Base-by-base conservation (phyloP, 257 asterid genomes). In the Eustoma russellianum region DNA sequence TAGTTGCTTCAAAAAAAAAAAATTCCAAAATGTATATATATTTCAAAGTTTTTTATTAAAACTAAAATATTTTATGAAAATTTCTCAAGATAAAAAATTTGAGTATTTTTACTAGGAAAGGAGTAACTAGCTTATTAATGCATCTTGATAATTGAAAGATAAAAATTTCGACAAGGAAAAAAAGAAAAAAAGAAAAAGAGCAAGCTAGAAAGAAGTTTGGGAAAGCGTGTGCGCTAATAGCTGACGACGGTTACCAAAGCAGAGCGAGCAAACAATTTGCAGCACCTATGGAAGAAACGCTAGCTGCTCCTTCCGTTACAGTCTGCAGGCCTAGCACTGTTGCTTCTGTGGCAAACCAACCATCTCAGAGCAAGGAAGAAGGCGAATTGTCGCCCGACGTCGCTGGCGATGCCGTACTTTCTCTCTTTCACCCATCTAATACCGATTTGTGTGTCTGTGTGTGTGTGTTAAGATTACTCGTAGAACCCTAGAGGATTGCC, bases 331-430 rank as follows among this genome's bases (percentile, higher is more conserved):
- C 38, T n/a, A 55, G 17, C 40, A 44, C 53, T 7, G 28, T 6
- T 30, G 53, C 7, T 15, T 33, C 13, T 0, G 49, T 17, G 18
- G 35, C 16, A 12, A 33, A 33, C 11, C 18, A 48, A 17, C 46
- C 64, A 28, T 52, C 61, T 5, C 56, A 50, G 46, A 67, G 66
- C 63, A 75, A 62, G 52, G 81, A 71, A 59, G 81, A 75, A 75
- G 81, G 81, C 62, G 78, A 75, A 50, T 65, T 75, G 5, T 71
- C 75, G 56, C 48, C 74, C 30, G 55, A 16, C 40, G 57, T 57
- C 17, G 74, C 52, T 44, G 75, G 58, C 14, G 66, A 62, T 10
- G 70, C 57, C 24, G 43, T 38, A 24, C 12, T 7, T 7, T 38
- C 52, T 48, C 33, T 13, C 7, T 13, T 46, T 41, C 13, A 14